Evolutionary conservation across 495 filamentous ascomycete species (phyloP).

Genomic region (Podospora didyma): DNA sequence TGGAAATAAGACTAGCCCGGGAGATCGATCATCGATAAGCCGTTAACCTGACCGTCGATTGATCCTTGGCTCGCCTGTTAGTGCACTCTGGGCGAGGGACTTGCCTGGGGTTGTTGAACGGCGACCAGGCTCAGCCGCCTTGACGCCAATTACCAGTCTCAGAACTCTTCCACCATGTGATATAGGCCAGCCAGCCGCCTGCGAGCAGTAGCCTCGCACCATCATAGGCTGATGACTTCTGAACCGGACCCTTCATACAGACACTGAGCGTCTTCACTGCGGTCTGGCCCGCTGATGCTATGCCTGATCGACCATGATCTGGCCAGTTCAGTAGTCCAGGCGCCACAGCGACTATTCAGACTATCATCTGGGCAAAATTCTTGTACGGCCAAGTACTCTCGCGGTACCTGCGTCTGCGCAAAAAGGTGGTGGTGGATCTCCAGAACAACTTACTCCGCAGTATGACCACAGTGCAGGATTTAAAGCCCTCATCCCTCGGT

Average conservation of each 20-base stretch:
- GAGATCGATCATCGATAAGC: slow-evolving; percentile 12
- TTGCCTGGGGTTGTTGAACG: no score
- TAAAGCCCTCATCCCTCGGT: background rate
- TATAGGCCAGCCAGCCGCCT: slow-evolving; percentile 6
- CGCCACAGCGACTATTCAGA: background rate
- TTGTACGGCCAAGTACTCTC: slow-evolving; percentile 5
- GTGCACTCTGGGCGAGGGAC: background rate
- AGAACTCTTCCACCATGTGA: slow-evolving; percentile 18
- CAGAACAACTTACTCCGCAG: slow-evolving; percentile 7
- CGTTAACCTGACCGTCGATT: slow-evolving; percentile 6
- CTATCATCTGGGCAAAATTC: background rate
- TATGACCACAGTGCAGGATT: slow-evolving; percentile 3
- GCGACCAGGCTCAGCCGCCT: no score
- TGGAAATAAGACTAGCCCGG: background rate
- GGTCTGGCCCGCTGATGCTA: slow-evolving; percentile 5
- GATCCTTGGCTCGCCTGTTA: slow-evolving; percentile 6
- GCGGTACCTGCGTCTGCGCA: slow-evolving; percentile 1
- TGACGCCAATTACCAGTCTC: slow-evolving; percentile 14
- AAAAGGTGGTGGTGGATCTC: slow-evolving; percentile 9
- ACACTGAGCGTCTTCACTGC: background rate
- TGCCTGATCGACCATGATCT: background rate
- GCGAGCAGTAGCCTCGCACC: slow-evolving; percentile 1
- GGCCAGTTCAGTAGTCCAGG: background rate
- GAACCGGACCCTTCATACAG: background rate
- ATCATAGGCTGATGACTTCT: slow-evolving; percentile 5